Conservation (phyloP, 2,329 filamentous ascomycete species). For the Alternaria arborescens region DNA sequence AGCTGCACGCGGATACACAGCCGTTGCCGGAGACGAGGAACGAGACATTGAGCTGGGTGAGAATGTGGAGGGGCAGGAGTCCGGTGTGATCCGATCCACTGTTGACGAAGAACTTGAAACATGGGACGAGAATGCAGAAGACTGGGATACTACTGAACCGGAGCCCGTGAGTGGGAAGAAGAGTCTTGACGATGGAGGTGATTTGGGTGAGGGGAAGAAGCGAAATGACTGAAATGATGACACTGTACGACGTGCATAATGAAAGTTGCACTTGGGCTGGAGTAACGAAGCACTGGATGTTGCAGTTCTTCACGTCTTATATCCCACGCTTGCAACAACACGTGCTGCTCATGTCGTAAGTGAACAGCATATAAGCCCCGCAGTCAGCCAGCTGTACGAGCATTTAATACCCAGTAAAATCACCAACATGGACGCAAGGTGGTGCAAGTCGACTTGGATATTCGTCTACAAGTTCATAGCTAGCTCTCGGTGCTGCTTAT, state of each 20-base stretch:
- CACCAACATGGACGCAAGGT: constrained; percentile 8
- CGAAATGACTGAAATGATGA: constrained; percentile 49
- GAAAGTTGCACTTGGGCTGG: background rate
- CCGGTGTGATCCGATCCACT: constrained; percentile 62
- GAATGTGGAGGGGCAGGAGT: constrained; percentile 65
- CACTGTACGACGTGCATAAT: constrained; percentile 22
- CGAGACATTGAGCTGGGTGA: constrained; percentile 79
- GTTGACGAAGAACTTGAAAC: constrained; percentile 88
- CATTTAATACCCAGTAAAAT: constrained; percentile 1
- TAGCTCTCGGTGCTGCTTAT: constrained; percentile 42
- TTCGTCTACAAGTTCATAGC: constrained; percentile 50
- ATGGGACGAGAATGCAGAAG: constrained; percentile 86
- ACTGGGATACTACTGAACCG: constrained; percentile 69
- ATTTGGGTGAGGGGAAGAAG: constrained; percentile 52
- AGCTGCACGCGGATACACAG: constrained; percentile 74
- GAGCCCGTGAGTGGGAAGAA: constrained; percentile 39
- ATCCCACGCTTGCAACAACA: background rate
- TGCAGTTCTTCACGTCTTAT: background rate
- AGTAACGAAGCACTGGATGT: background rate
- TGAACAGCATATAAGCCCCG: background rate
- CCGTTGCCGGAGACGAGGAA: constrained; percentile 69
- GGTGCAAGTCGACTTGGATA: constrained; percentile 47
- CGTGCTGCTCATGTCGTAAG: background rate
- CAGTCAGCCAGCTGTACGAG: background rate
- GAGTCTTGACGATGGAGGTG: constrained; percentile 34